A percentile compares a stretch with the other conserved stretches of the same genome.
Evolutionary conservation across 306 rosid species (phyloP).

Genomic region (Abrus pulchellus): DNA sequence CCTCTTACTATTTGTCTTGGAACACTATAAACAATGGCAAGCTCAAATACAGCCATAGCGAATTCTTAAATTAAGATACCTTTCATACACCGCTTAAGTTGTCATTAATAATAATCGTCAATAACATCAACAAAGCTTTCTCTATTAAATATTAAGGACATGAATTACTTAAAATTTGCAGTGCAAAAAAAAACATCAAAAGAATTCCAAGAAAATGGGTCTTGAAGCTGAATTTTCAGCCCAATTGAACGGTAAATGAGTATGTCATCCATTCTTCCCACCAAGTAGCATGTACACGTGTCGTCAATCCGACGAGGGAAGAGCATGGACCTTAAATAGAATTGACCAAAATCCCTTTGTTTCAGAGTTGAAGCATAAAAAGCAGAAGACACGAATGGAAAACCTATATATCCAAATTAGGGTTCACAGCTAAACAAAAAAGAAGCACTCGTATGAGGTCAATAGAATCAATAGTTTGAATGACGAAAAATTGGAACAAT

Average conservation of each 20-base stretch:
- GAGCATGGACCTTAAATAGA: not conserved
- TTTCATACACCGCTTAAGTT: not conserved
- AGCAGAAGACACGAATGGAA: not conserved
- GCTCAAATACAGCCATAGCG: conserved; percentile 2
- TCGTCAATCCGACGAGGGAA: not conserved
- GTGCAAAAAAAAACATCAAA: not conserved
- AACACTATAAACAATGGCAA: conserved; percentile 7
- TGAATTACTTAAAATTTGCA: not conserved
- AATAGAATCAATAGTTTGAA: not conserved
- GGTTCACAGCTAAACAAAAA: not conserved
- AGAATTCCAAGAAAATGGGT: not conserved
- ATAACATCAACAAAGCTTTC: not conserved
- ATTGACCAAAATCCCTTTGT: not conserved
- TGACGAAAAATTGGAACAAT: not conserved
- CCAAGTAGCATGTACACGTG: not conserved
- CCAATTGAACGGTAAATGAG: not conserved
- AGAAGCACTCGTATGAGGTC: not conserved
- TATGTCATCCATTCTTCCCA: not conserved
- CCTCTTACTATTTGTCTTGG: not conserved
- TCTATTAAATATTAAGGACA: not conserved
- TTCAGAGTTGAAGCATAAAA: not conserved
- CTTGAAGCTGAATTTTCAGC: not conserved
- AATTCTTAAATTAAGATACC: not conserved
- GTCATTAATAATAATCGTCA: not conserved
- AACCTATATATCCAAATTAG: not conserved